Evolutionary conservation across 768 basidiomycete species (phyloP), one percentile per base, ranked within the genome.

Genomic region (Boletus insuetus): DNA sequence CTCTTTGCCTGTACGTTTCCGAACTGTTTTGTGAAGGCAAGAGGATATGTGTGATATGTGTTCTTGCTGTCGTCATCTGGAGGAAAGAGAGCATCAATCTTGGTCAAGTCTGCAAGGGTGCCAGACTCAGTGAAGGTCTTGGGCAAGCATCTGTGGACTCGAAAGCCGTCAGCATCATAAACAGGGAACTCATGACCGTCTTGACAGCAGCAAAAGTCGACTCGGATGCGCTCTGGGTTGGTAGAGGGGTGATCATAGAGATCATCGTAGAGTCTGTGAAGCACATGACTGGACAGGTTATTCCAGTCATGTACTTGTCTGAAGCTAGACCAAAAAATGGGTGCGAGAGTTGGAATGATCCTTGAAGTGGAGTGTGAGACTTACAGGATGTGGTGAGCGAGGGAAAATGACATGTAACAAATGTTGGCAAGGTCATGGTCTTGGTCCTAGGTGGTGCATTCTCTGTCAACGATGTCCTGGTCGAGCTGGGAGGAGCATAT

Each of bases 351-450:
- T n/a, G n/a, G n/a, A n/a, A n/a, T n/a, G n/a, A n/a, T n/a, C n/a
- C n/a, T n/a, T n/a, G n/a, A n/a, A n/a, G n/a, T n/a, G n/a, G n/a
- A n/a, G n/a, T 29, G 26, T 32, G 7, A 1, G 31, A 32, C 9
- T 8, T 1, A 60, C 53, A 32, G 13, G 26, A 58, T 6, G 3
- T 60, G 56, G 17, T 58, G 53, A 0, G 59, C 50, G 2, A 58
- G 4, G 4, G 50, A 60, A 7, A 60, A 26, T 0, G 43, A 19
- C 10, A 58, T 19, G 10, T 48, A 49, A 3, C 52, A 9, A 0
- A 60, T 7, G 19, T 58, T 22, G 0, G 17, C 1, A 0, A 49
- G 0, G 7, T 32, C 6, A 12, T 32, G 31, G 31, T 32, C 31
- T 10, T 10, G 5, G 31, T 32, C 31, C 31, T 10, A 32, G 10